Evolutionary conservation across 495 filamentous ascomycete genomes (phyloP).

Genomic region (Glonium stellatum): DNA sequence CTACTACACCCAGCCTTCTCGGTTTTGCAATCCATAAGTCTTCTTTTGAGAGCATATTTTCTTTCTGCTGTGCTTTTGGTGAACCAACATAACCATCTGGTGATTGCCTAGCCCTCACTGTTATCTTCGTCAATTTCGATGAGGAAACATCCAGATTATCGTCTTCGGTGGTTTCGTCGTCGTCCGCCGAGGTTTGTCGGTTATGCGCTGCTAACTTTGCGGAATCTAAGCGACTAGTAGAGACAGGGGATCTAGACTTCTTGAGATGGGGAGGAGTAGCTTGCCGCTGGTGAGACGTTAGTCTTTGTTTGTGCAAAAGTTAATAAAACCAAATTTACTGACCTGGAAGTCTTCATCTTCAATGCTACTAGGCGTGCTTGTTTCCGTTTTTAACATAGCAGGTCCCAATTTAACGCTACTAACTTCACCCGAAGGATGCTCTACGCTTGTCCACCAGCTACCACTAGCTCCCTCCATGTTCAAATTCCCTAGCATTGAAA

Average conservation of each 20-base stretch:
- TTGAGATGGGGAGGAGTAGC: conserved; percentile 1
- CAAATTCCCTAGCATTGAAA: neutral
- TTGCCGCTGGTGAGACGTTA: neutral
- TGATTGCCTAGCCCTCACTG: neutral
- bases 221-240: neutral
- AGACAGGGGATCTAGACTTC: neutral
- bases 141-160: conserved; percentile 23
- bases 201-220: neutral
- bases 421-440: neutral
- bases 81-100: neutral
- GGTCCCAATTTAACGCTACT: neutral
- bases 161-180: conserved; percentile 19
- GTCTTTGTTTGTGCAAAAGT: too few species aligned
- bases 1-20: neutral
- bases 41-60: neutral
- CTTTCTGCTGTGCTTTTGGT: neutral
- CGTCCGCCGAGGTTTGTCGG: neutral
- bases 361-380: neutral
- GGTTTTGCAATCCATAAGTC: neutral
- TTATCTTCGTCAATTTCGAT: neutral
- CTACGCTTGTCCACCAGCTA: neutral
- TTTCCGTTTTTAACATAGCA: neutral
- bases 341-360: conserved; percentile 1
- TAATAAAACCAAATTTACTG: neutral
- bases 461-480: neutral